phyloP scores from a whole-genome alignment of 257 asterid species.

The Thymus quinquecostatus region DNA sequence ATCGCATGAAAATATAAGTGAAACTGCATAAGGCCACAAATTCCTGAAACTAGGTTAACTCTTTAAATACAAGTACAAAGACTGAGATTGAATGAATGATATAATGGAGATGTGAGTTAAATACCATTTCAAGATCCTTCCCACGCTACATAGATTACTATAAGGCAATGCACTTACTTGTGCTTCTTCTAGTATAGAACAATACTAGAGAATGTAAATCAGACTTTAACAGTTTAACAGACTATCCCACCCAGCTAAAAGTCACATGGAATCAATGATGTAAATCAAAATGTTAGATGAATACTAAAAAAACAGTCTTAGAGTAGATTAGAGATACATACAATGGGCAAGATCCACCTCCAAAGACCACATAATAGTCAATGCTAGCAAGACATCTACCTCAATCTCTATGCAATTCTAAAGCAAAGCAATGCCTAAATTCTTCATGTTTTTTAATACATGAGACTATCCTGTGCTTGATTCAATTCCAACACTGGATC shows the following conservation, averaged over 20 bases:
- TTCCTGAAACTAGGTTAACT: conserved; percentile 12
- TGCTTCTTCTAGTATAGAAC: conserved; percentile 5
- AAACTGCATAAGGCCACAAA: conserved; percentile 3
- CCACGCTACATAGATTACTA: conserved; percentile 1
- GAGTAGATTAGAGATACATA: not conserved
- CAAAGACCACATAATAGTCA: not conserved
- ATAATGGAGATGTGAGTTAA: conserved; percentile 22
- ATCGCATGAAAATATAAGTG: conserved; percentile 27
- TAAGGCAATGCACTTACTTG: conserved; percentile 22
- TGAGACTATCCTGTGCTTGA: not conserved
- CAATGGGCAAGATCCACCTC: not conserved
- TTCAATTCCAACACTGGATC: not conserved
- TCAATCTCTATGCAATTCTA: not conserved
- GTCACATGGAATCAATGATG: conserved; percentile 20
- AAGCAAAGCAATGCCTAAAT: not conserved
- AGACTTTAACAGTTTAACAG: conserved; percentile 8
- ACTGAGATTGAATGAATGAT: conserved; percentile 5
- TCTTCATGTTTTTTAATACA: not conserved
- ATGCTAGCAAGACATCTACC: not conserved
- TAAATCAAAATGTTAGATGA: conserved; percentile 23
- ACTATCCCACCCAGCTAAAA: conserved; percentile 10
- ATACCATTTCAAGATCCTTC: conserved; percentile 22
- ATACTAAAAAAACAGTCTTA: not conserved
- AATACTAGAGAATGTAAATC: not conserved
- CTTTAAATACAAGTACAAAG: conserved; percentile 16